Percentiles rank a stretch among this genome's conserved stretches.
Evolutionary conservation across 495 filamentous ascomycete species (phyloP).

Genomic region (Penicillium lagena): DNA sequence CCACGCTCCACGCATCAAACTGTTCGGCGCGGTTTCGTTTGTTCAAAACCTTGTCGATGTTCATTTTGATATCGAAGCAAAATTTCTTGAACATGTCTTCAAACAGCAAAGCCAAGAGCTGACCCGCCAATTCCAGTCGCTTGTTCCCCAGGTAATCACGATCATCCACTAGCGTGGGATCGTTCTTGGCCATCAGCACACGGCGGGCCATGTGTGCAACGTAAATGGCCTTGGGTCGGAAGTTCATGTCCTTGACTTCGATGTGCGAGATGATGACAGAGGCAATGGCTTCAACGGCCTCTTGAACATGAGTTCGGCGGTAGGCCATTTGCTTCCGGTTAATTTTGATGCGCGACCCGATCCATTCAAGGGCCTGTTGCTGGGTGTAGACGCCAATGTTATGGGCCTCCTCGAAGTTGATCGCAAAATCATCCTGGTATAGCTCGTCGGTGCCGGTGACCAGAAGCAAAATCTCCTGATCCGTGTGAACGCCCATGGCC

Average conservation of each 20-base stretch:
- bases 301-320: slow-evolving; percentile 69
- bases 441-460: slow-evolving; percentile 75
- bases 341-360: slow-evolving; percentile 80
- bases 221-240: slow-evolving; percentile 91
- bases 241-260: slow-evolving; percentile 80
- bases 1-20: slow-evolving; percentile 75
- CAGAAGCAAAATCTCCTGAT: slow-evolving; percentile 86
- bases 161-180: slow-evolving; percentile 85
- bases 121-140: slow-evolving; percentile 85
- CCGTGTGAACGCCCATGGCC: slow-evolving; percentile 87
- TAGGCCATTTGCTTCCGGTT: slow-evolving; percentile 52
- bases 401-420: slow-evolving; percentile 89
- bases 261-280: slow-evolving; percentile 91
- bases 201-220: slow-evolving; percentile 93
- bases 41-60: slow-evolving; percentile 87
- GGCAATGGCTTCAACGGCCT: slow-evolving; percentile 85
- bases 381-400: slow-evolving; percentile 81
- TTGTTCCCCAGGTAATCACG: slow-evolving; percentile 98
- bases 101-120: slow-evolving; percentile 90
- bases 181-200: slow-evolving; percentile 87
- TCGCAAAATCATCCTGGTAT: slow-evolving; percentile 88
- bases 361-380: slow-evolving; percentile 88
- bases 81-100: slow-evolving; percentile 97
- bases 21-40: slow-evolving; percentile 78
- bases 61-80: slow-evolving; percentile 76